Conservation (phyloP, 495 filamentous ascomycete genomes). For the Penicillium cinerascens region DNA sequence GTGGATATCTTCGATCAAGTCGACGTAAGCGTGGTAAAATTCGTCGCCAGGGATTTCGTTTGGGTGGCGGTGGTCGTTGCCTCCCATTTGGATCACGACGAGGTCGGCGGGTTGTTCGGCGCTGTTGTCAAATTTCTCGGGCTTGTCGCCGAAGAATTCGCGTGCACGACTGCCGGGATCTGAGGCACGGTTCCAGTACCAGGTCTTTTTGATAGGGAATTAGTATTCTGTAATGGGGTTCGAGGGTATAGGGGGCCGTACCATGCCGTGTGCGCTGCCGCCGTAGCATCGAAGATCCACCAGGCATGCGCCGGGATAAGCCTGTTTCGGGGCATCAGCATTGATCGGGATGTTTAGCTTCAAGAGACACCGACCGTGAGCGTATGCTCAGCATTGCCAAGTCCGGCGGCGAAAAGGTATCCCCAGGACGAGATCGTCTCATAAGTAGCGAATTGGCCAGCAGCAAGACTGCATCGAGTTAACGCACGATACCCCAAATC, state of each 20-base stretch:
- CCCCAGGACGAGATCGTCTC: slow-evolving; percentile 60
- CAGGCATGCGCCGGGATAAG: slow-evolving; percentile 60
- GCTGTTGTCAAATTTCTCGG: slow-evolving; percentile 58
- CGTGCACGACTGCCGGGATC: slow-evolving; percentile 54
- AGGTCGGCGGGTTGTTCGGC: slow-evolving; percentile 60
- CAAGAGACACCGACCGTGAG: slow-evolving; percentile 43
- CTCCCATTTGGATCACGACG: slow-evolving; percentile 65
- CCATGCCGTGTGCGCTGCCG: slow-evolving; percentile 29
- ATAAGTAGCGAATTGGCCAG: slow-evolving; percentile 62
- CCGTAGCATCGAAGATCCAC: slow-evolving; percentile 58
- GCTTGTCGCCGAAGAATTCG: slow-evolving; percentile 49
- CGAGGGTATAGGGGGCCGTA: slow-evolving; percentile 2
- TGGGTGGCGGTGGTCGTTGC: slow-evolving; percentile 58
- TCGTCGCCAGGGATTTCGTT: slow-evolving; percentile 54
- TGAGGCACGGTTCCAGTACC: slow-evolving; percentile 65
- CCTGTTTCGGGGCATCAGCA: slow-evolving; percentile 18
- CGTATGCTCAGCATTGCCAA: slow-evolving; percentile 62
- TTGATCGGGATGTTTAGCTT: not conserved
- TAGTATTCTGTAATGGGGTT: not conserved
- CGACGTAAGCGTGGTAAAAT: slow-evolving; percentile 56
- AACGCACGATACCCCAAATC: not conserved
- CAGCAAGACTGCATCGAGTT: slow-evolving; percentile 21
- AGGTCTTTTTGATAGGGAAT: slow-evolving; percentile 30
- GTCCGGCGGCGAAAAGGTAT: slow-evolving; percentile 53
- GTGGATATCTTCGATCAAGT: slow-evolving; percentile 60